phyloP scores from a whole-genome alignment of 768 basidiomycete genomes.

The Phlebiopsis flavidoalba region DNA sequence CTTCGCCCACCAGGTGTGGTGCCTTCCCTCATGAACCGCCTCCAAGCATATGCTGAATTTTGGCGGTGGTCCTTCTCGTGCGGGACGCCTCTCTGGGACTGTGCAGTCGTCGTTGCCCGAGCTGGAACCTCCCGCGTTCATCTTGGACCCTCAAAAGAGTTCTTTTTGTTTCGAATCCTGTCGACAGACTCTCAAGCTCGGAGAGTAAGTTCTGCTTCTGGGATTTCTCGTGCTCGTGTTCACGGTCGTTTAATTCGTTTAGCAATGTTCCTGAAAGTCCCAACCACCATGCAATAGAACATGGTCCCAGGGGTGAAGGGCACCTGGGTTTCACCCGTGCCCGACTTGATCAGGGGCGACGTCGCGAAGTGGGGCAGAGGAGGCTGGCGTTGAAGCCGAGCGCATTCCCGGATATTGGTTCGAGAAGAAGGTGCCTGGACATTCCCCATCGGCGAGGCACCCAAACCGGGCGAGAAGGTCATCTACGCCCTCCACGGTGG shows the following conservation, averaged over 20 bases:
- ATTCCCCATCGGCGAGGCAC: constrained; percentile 16
- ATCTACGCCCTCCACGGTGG: constrained; percentile 41
- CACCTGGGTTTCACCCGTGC: constrained; percentile 31
- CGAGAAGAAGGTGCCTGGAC: constrained; percentile 16
- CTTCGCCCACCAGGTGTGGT: too few relatives aligned
- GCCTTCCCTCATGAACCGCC: too few relatives aligned
- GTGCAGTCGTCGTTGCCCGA: not conserved
- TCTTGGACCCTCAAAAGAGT: not conserved
- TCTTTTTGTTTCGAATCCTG: not conserved
- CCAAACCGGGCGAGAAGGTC: constrained; percentile 28
- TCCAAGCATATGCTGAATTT: too few relatives aligned
- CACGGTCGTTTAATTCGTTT: not conserved
- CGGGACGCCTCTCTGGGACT: too few relatives aligned
- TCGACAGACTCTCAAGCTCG: not conserved
- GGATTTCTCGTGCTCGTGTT: not conserved
- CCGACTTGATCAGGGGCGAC: constrained; percentile 29
- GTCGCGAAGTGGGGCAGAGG: constrained; percentile 25
- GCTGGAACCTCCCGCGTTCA: not conserved
- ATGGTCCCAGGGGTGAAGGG: not conserved
- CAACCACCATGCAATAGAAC: not conserved
- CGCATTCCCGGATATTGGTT: constrained; percentile 35
- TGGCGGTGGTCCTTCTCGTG: too few relatives aligned
- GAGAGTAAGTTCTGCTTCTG: not conserved
- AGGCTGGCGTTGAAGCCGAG: constrained; percentile 22
- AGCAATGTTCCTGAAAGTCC: not conserved